A percentile compares a stretch with the other conserved stretches of the same genome.
Evolutionary conservation across 495 filamentous ascomycete genomes (phyloP).

Genomic region (Viridothelium virens): DNA sequence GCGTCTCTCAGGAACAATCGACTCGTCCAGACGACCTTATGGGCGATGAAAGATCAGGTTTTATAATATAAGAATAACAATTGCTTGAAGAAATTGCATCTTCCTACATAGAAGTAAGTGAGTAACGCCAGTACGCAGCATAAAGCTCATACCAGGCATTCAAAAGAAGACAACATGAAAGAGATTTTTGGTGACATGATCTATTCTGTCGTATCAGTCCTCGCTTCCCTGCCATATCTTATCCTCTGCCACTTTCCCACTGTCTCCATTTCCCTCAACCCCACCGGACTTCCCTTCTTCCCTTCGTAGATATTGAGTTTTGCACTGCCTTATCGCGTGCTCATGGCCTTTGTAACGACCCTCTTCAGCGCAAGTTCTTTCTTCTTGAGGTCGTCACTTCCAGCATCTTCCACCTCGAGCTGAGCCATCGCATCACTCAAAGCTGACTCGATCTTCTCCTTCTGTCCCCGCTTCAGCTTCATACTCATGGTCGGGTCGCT

Average conservation of each 20-base stretch:
- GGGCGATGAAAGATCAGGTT: no score
- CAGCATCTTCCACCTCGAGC: constrained; percentile 79
- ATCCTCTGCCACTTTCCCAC: not conserved
- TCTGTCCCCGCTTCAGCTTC: constrained; percentile 97
- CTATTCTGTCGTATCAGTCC: not conserved
- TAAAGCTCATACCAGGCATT: not conserved
- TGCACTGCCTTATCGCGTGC: constrained; percentile 56
- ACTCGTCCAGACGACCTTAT: no score
- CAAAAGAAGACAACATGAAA: not conserved
- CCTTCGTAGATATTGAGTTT: constrained; percentile 24
- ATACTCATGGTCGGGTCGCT: constrained; percentile 92
- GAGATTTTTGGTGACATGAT: not conserved
- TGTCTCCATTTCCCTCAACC: not conserved
- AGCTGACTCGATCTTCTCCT: constrained; percentile 97
- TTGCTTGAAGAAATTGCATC: no score
- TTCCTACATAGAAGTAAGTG: not conserved
- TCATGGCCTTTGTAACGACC: constrained; percentile 94
- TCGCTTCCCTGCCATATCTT: not conserved
- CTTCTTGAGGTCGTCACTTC: constrained; percentile 96
- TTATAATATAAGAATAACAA: no score
- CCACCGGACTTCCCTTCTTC: not conserved
- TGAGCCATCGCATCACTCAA: constrained; percentile 80
- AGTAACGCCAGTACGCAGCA: not conserved
- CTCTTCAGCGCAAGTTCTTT: constrained; percentile 98
- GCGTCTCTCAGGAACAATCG: no score